Evolutionary conservation across 768 basidiomycete genomes (phyloP), one percentile per base, ranked within the genome.

Genomic region (Hypsizygus marmoreus): DNA sequence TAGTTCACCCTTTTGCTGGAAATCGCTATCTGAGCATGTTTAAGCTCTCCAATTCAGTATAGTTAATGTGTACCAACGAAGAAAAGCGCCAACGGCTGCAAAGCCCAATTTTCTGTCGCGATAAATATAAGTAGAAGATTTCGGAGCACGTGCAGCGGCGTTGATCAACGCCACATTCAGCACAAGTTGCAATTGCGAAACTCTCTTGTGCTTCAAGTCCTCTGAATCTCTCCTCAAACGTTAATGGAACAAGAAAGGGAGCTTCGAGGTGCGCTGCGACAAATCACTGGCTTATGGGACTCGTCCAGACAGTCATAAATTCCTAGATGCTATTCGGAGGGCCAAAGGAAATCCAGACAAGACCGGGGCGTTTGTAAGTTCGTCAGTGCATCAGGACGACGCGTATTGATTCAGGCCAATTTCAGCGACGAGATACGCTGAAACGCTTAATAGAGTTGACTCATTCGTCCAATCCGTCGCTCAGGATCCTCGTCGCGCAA

Each of bases 401-500:
- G 36, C 32, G 22, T n/a, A 29, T 43, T 50, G 31, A 52, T 31
- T 30, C 26, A 20, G 22, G 16, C 44, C 5, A 26, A 16, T 20
- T 36, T 14, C 54, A 86, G 84, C 73, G 79, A 41, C 74, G 70
- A 53, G 70, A 77, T 37, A 70, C 75, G 9, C 64, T 87, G 48
- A 69, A 68, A 45, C 73, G 72, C 28, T 71, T 86, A 25, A 79
- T 86, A 52, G 69, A 73, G 16, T 67, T 80, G 32, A 76, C 76
- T 0, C 80, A 78, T 38, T 77, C 76, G 1, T 58, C 67, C 1
- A 58, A 77, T 37, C 46, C 77, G 0, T 55, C 63, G 12, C 62
- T 81, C 47, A 86, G 84, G 55, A 74, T 73, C 19, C 67, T 82
- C 24, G 83, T 81, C 0, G 85, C 84, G 0, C 64, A 65, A 24